Evolutionary conservation across 306 rosid genomes (phyloP).

Genomic region (Chamaecrista fasciculata): DNA sequence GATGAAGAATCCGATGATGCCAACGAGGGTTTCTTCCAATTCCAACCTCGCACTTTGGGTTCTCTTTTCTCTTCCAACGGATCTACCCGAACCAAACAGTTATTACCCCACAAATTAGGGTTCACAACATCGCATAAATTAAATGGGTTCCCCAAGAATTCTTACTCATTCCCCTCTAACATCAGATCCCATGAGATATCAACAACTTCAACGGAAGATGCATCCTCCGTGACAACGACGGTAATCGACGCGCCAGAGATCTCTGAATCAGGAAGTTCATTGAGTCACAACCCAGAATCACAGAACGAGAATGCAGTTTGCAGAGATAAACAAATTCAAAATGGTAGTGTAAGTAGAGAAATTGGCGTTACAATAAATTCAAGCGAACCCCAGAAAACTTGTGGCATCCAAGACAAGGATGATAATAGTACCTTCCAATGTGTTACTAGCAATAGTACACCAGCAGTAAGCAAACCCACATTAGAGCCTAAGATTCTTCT

Average conservation of each 20-base stretch:
- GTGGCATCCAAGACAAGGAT: conserved; percentile 43
- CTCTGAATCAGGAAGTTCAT: conserved; percentile 43
- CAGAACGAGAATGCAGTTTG: conserved; percentile 16
- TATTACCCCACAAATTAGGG: conserved; percentile 44
- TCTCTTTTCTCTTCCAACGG: conserved; percentile 71
- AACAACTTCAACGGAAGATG: conserved; percentile 39
- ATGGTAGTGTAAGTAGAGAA: conserved; percentile 32
- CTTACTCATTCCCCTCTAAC: conserved; percentile 38
- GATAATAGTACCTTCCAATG: conserved; percentile 21
- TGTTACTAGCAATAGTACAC: conserved; percentile 20
- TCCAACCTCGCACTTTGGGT: conserved; percentile 70
- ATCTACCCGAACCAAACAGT: conserved; percentile 41
- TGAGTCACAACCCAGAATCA: conserved; percentile 32
- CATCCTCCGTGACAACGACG: conserved; percentile 30
- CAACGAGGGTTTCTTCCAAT: conserved; percentile 69
- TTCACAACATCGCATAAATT: conserved; percentile 40
- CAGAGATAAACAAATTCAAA: conserved; percentile 25
- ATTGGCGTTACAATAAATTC: conserved; percentile 28
- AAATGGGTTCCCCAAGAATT: conserved; percentile 40
- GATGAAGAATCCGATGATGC: conserved; percentile 51
- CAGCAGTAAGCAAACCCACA: conserved; percentile 34
- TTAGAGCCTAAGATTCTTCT: conserved; percentile 66
- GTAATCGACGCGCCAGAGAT: conserved; percentile 35
- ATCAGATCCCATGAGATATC: conserved; percentile 36
- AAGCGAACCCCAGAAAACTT: conserved; percentile 34